A percentile compares a stretch with the other conserved stretches of the same genome.
phyloP scores from a whole-genome alignment of 768 basidiomycete genomes.

The Lentinula edodes region DNA sequence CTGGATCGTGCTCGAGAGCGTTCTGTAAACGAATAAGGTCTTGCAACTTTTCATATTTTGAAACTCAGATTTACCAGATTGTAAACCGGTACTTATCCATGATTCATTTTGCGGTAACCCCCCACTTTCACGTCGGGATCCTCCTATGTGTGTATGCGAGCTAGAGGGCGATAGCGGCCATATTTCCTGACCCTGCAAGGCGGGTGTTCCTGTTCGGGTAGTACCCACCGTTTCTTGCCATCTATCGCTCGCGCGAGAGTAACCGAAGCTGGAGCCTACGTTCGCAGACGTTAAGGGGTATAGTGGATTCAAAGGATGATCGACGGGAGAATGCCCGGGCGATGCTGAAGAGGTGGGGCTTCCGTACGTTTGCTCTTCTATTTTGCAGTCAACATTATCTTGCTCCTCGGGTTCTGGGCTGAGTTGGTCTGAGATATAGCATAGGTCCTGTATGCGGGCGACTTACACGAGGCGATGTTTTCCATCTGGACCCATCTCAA shows the following conservation, averaged over 20 bases:
- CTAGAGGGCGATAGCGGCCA: slow-evolving; percentile 1
- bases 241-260: slow-evolving; percentile 1
- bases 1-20: slow-evolving; percentile 31
- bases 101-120: slow-evolving; percentile 1
- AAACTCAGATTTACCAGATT: not conserved
- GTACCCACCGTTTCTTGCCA: slow-evolving; percentile 1
- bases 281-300: slow-evolving; percentile 22
- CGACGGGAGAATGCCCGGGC: slow-evolving; percentile 26
- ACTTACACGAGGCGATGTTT: slow-evolving; percentile 61
- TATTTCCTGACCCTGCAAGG: slow-evolving; percentile 1
- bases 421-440: not conserved
- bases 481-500: slow-evolving; percentile 69
- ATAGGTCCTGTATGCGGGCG: not conserved
- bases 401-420: slow-evolving; percentile 41
- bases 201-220: not conserved
- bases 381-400: slow-evolving; percentile 40
- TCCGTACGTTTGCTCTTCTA: slow-evolving; percentile 40
- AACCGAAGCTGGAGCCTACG: not conserved
- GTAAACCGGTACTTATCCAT: not conserved
- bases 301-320: slow-evolving; percentile 25
- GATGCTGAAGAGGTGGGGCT: slow-evolving; percentile 29
- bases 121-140: not conserved
- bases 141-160: slow-evolving; percentile 1
- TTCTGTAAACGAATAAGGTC: slow-evolving; percentile 14
- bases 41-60: not conserved